Evolutionary conservation across 2,329 filamentous ascomycete genomes (phyloP), one percentile per base, ranked within the genome.

Genomic region (Hirsutella minnesotensis): DNA sequence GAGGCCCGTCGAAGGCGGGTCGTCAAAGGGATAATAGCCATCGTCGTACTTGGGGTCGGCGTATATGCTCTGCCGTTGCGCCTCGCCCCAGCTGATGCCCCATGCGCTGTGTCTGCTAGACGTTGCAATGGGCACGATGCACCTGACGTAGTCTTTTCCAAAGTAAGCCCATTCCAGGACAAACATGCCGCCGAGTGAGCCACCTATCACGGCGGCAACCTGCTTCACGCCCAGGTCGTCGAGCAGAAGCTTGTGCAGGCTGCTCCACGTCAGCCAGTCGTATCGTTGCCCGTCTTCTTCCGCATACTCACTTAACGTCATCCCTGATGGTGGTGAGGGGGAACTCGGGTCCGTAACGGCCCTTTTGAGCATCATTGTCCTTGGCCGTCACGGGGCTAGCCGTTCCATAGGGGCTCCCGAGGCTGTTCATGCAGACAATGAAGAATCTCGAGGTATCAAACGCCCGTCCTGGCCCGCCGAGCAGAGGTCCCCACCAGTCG

Each of bases 21-120:
- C 87, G 27, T 84, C 75, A 54, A 92, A 94, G 1, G 79, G 56
- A 59, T 96, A 98, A 65, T 95, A 96, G 37, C 92, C 92, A 56
- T 96, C 89, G 48, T 95, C 88, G 62, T 98, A 98, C 67, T 95
- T 96, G 27, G 92, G 92, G 59, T 98, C 92, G 33, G 87, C 89
- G 65, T 96, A 98, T 60, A 98, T 96, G 72, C 84, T 89, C 65
- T 92, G 86, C 41, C 86, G 74, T 61, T 94, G 86, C 3, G 86
- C 86, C 60, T 92, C 86, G 35, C 85, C 86, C 86, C 86, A 94
- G 63, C 83, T 89, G 55, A 92, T 94, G 20, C 86, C 83, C 86
- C 86, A 94, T 5, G 86, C 86, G 54, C 85, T 90, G 62, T 92
- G 87, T 35, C 82, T 72, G 52, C 83, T 86, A 8, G 86, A 90